phyloP scores from a whole-genome alignment of 495 filamentous ascomycete genomes.

The Aspergillus kassunensis region DNA sequence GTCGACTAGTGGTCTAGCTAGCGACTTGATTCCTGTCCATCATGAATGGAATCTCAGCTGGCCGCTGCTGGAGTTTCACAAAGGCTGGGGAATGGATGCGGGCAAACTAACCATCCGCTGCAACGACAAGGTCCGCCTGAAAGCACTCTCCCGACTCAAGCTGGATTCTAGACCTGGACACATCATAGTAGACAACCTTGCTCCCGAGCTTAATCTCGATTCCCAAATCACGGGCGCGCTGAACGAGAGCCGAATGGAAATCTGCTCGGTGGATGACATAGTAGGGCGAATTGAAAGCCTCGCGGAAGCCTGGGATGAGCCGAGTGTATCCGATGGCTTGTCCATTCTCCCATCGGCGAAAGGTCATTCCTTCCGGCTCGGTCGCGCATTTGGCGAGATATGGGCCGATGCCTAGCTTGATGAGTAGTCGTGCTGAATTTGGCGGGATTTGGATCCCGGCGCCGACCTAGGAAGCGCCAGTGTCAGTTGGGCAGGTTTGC shows the following conservation, averaged over 20 bases:
- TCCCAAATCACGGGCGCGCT: constrained; percentile 31
- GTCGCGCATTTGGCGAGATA: constrained; percentile 29
- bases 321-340: constrained; percentile 33
- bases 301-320: constrained; percentile 32
- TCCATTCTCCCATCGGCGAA: constrained; percentile 43
- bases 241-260: constrained; percentile 33
- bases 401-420: constrained; percentile 32
- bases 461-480: no score
- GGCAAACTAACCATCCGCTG: constrained; percentile 35
- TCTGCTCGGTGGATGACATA: constrained; percentile 44
- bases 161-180: no score
- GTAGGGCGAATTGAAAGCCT: constrained; percentile 35
- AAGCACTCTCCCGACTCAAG: not conserved
- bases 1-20: no score
- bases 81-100: not conserved
- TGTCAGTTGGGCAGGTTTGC: no score
- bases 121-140: constrained; percentile 40
- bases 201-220: constrained; percentile 21
- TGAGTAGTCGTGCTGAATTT: constrained; percentile 48
- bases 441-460: constrained; percentile 60
- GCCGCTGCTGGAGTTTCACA: no score
- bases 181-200: constrained; percentile 13
- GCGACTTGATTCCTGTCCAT: constrained; percentile 30
- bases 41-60: no score
- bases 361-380: constrained; percentile 33